Evolutionary conservation across 345 rosid genomes (phyloP).

Genomic region (Eucalyptus sp.): DNA sequence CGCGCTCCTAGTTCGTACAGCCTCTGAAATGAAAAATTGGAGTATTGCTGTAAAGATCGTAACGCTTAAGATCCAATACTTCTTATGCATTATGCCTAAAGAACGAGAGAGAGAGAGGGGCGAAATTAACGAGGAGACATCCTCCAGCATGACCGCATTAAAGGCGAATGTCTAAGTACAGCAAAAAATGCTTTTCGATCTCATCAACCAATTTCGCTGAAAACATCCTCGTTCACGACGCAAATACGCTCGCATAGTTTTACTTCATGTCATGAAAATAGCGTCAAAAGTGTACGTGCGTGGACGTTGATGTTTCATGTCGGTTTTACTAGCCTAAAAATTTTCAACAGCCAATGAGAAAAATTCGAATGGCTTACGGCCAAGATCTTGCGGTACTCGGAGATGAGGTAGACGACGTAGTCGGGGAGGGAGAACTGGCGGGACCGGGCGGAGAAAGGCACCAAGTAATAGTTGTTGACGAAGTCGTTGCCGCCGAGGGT

Average conservation of each 20-base stretch:
- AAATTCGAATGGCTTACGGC: slow-evolving; percentile 8
- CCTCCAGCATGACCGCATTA: not conserved
- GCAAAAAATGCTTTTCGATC: not conserved
- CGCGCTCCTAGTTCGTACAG: slow-evolving; percentile 67
- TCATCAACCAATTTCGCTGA: not conserved
- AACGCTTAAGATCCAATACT: not conserved
- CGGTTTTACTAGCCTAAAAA: not conserved
- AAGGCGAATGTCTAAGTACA: not conserved
- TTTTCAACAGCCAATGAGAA: not conserved
- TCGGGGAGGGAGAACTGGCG: slow-evolving; percentile 54
- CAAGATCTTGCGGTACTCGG: slow-evolving; percentile 50
- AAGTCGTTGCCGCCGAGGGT: slow-evolving; percentile 81
- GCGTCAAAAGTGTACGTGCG: not conserved
- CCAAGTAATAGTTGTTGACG: slow-evolving; percentile 71
- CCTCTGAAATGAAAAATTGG: slow-evolving; percentile 26
- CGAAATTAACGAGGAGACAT: not conserved
- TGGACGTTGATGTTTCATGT: not conserved
- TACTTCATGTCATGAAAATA: not conserved
- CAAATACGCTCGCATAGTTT: not conserved
- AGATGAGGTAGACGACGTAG: slow-evolving; percentile 41
- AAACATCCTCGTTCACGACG: not conserved
- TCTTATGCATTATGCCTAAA: not conserved
- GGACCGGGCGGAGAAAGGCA: slow-evolving; percentile 73
- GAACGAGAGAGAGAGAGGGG: not conserved
- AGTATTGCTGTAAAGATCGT: not conserved